Evolutionary conservation across 2,329 filamentous ascomycete genomes (phyloP), one percentile per base, ranked within the genome.

Genomic region (Talaromyces islandicus): DNA sequence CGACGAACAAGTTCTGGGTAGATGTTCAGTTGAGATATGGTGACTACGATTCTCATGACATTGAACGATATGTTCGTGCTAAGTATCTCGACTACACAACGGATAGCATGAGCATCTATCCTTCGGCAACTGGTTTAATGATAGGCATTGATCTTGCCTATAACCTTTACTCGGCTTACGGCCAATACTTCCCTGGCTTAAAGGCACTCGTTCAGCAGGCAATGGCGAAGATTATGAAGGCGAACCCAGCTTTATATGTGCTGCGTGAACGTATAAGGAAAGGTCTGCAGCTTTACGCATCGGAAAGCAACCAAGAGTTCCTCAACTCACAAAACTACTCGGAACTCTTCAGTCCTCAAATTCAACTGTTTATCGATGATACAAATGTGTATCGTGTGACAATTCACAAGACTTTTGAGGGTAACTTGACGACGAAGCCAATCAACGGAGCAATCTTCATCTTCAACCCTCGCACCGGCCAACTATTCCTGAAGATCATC

Each of bases 391-490:
- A 99, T 74, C 92, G 94, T 80, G 94, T 99, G 63, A 99, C 94
- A 0, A 99, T 99, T 64, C 94, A 99, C 83, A 99, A 99, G 85
- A 99, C 94, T 0, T 99, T 99, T 64, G 94, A 99, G 76, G 94
- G 94, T 69, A 99, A 99, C 73, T 81, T 99, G 85, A 99, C 94
- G 0, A 99, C 94, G 1, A 99, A 99, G 78, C 94, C 94, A 3
- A 99, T 99, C 83, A 99, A 99, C 74, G 94, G 94, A 73, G 94
- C 95, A 52, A 97, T 99, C 73, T 99, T 99, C 81, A 99, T 99
- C 72, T 97, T 99, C 85, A 99, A 99, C 74, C 94, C 95, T n/a
- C 87, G 93, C 61, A 99, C 94, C 57, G 94, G 94, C 56, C 94
- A 99, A 71, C 79, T 99, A 43, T 99, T 99, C 86, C 78, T 99